A percentile compares a stretch with the other conserved stretches of the same genome.
These are phyloP conservation scores for Wickerhamomyces subpelliculosus DNA, from an alignment of 805 yeast genomes.

Conservation along the genomic window DNA sequence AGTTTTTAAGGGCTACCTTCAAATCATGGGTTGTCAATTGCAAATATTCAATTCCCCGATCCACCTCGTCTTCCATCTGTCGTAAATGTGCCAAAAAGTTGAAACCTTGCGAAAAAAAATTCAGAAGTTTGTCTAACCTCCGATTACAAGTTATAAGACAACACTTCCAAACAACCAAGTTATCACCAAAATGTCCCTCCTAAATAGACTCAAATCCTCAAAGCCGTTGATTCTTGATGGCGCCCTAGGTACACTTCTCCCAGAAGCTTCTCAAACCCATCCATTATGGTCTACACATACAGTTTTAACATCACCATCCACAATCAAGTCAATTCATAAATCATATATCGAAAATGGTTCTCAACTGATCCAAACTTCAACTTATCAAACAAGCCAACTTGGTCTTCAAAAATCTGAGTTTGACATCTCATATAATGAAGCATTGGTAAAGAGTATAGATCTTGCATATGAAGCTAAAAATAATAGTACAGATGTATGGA, in stretches of 20 bases:
- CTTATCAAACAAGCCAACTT: slow-evolving; percentile 42
- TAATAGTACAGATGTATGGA: slow-evolving; percentile 12
- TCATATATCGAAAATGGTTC: slow-evolving; percentile 49
- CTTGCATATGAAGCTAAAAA: slow-evolving; percentile 7
- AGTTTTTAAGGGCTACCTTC: no score
- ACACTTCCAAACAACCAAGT: no score
- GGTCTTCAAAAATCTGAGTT: slow-evolving; percentile 29
- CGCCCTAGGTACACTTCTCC: slow-evolving; percentile 17
- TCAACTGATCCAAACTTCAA: slow-evolving; percentile 43
- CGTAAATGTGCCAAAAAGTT: no score
- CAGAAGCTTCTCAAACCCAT: slow-evolving; percentile 13
- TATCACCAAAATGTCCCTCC: neutral
- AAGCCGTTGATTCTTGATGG: slow-evolving; percentile 16
- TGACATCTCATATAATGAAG: slow-evolving; percentile 1
- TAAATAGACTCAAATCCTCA: neutral
- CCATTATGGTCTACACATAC: slow-evolving; percentile 58
- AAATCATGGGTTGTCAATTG: no score
- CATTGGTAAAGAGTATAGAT: slow-evolving; percentile 10
- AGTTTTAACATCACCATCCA: slow-evolving; percentile 35
- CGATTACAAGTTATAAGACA: no score
- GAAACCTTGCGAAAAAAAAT: no score
- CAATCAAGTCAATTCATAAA: slow-evolving; percentile 40
- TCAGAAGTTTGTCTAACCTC: no score
- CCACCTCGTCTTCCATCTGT: no score
- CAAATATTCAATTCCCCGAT: no score